Evolutionary conservation across 2,329 filamentous ascomycete species (phyloP).

Genomic region (Trichoderma hamatum): DNA sequence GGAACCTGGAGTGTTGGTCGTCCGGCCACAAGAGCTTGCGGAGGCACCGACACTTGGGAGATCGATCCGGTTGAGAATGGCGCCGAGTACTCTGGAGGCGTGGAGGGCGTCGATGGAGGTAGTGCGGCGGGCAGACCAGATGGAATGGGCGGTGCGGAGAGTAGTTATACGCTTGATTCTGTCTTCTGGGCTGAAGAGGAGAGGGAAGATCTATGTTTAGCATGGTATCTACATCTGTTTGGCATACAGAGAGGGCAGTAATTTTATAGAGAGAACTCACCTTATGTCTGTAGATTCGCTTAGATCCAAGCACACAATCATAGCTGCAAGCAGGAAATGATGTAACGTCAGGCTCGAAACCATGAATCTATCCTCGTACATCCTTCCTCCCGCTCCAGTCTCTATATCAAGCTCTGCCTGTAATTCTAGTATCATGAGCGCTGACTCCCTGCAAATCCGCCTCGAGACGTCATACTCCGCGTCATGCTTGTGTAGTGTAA

Average conservation of each 20-base stretch:
- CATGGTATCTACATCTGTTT: not conserved
- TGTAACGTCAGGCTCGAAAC: constrained; percentile 56
- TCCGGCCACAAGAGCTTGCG: constrained; percentile 1
- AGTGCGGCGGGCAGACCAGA: constrained; percentile 47
- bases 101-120: constrained; percentile 48
- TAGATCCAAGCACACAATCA: constrained; percentile 60
- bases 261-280: constrained; percentile 34
- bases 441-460: constrained; percentile 47
- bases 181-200: constrained; percentile 31
- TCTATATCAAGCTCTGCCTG: constrained; percentile 53
- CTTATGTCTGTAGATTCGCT: constrained; percentile 44
- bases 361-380: constrained; percentile 58
- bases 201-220: not conserved
- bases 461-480: constrained; percentile 45
- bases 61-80: constrained; percentile 46
- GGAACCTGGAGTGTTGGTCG: not conserved
- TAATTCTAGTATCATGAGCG: constrained; percentile 49
- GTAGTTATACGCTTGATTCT: constrained; percentile 42
- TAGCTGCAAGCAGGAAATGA: constrained; percentile 62
- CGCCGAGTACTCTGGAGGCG: constrained; percentile 47
- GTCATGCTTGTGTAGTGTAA: constrained; percentile 46
- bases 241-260: no score
- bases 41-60: constrained; percentile 13
- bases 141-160: constrained; percentile 46
- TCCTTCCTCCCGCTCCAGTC: constrained; percentile 51